phyloP scores from a whole-genome alignment of 768 basidiomycete species.

The Podaxis sp. region DNA sequence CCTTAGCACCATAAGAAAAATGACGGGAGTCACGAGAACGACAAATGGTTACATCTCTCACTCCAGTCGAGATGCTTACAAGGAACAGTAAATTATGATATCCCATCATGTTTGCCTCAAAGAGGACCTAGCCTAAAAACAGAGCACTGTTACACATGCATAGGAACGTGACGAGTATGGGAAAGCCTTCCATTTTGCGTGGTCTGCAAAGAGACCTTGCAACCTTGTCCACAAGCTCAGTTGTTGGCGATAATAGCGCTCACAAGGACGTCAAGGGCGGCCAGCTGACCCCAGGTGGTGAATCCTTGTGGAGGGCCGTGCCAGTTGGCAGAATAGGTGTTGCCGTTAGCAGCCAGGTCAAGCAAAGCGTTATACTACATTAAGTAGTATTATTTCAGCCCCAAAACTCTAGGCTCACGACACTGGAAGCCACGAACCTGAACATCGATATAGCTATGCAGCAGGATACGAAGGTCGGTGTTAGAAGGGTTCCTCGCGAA shows the following conservation, averaged over 20 bases:
- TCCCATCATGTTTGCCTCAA: background rate
- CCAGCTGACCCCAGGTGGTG: conserved; percentile 50
- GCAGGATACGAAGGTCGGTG: conserved; percentile 33
- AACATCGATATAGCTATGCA: conserved; percentile 50
- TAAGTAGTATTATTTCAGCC: conserved; percentile 4
- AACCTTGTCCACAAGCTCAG: conserved; percentile 12
- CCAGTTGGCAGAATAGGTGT: conserved; percentile 45
- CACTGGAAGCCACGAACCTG: conserved; percentile 33
- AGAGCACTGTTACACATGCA: background rate
- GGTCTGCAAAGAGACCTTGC: background rate
- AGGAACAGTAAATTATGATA: background rate
- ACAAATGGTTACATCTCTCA: background rate
- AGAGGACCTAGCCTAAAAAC: background rate
- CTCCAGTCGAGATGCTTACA: background rate
- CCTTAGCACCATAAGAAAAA: background rate
- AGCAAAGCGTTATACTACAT: conserved; percentile 47
- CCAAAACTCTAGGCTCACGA: background rate
- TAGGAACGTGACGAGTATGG: background rate
- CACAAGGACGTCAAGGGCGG: conserved; percentile 42
- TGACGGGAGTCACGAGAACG: background rate
- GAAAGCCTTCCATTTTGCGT: background rate
- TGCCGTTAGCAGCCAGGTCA: conserved; percentile 43
- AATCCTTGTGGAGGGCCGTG: conserved; percentile 43
- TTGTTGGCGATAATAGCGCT: conserved; percentile 34
- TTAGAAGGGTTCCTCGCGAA: conserved; percentile 38